phyloP scores from a whole-genome alignment of 2,329 filamentous ascomycete genomes.

The Fusarium sp. region DNA sequence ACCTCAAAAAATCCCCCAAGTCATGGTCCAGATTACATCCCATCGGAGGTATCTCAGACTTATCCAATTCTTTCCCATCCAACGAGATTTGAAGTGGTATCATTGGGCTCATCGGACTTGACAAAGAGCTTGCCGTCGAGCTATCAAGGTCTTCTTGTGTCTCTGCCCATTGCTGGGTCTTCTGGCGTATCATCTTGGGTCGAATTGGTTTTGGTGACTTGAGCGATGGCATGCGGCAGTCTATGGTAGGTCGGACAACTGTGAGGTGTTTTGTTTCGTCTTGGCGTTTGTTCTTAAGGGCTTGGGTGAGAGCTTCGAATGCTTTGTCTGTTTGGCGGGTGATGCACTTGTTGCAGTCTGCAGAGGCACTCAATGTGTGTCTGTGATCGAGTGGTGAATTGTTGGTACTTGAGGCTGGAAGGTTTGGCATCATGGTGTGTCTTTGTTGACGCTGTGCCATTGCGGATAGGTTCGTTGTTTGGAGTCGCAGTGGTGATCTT shows the following conservation, averaged over 20 bases:
- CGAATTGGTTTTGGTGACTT: slow-evolving; percentile 13
- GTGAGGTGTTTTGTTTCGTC: background rate
- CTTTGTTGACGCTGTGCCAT: background rate
- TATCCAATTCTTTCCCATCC: background rate
- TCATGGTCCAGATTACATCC: slow-evolving; percentile 16
- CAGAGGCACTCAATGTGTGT: background rate
- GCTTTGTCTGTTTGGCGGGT: slow-evolving; percentile 2
- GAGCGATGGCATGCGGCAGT: background rate
- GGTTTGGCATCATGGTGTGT: background rate
- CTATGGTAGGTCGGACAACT: background rate
- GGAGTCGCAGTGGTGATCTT: background rate
- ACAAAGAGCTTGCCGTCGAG: background rate
- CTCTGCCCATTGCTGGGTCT: slow-evolving; percentile 1
- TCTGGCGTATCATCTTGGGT: slow-evolving; percentile 2
- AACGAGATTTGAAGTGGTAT: background rate
- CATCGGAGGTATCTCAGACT: background rate
- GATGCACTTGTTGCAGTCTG: background rate
- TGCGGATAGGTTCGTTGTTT: slow-evolving; percentile 2
- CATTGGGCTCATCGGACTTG: slow-evolving; percentile 4
- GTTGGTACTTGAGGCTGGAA: background rate
- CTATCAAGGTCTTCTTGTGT: background rate
- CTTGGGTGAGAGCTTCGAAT: slow-evolving; percentile 5
- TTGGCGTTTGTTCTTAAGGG: background rate
- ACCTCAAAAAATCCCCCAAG: slow-evolving; percentile 9
- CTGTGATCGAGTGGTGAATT: background rate